Evolutionary conservation across 306 rosid genomes (phyloP), one percentile per base, ranked within the genome.

Genomic region (Clitoria ternatea): DNA sequence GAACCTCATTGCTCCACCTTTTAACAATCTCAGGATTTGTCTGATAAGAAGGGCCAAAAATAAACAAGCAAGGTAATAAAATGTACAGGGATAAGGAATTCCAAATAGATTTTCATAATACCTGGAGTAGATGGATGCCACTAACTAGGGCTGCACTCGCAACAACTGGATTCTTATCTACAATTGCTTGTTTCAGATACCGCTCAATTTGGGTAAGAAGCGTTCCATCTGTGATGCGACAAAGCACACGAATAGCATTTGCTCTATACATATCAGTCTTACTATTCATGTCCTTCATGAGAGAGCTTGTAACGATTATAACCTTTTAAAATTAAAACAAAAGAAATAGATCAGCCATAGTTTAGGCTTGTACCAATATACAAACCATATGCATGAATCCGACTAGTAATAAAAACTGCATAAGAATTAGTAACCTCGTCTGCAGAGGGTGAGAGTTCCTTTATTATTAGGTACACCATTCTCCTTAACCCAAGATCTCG

Each of bases 1-100:
- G 99, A 82, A 94, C 95, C 87, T 94, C 99, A 77, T 94, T 94
- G 72, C 99, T 94, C 99, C 99, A 94, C 84, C 99, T 84, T 82
- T 89, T 91, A 40, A 94, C 99, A 82, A 94, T 94, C 85, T 94
- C 99, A 12, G 99, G 96, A 80, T 86, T 89, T 61, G 99, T 91
- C 99, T 94, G 86, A 59, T 73, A 70, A 59, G 45, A 42, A 20
- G 23, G 55, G 30, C 13, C 53, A 2, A 24, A 56, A 64, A 74
- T 73, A 50, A 60, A 49, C 45, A 59, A 53, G 47, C 11, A 63
- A 35, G n/a, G 10, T 11, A 26, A 66, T n/a, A 61, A 64, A 78
- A 68, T 40, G 47, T 37, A 27, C 40, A 5, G 45, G 63, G 56
- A 47, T 20, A 57, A 60, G 23, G 11, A 66, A 61, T 36, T 30